A percentile compares a stretch with the other conserved stretches of the same genome.
phyloP scores from a whole-genome alignment of 371 early-diverging fungal genomes.

The Lichtheimia hyalospora region DNA sequence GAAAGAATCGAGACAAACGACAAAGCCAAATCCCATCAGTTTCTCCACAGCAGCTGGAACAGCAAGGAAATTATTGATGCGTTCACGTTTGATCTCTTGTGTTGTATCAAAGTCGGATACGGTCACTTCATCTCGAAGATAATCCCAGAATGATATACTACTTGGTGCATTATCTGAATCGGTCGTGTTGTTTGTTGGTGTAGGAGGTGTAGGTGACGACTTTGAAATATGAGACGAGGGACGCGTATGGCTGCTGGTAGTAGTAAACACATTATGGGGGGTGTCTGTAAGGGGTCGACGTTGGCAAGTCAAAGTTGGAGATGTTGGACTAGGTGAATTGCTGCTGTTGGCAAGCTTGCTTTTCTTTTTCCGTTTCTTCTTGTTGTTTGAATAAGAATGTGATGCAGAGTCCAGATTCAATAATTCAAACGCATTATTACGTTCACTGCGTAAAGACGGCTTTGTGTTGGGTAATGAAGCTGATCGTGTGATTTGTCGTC shows the following conservation, averaged over 20 bases:
- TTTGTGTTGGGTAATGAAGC: slow-evolving; percentile 8
- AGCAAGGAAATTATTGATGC: slow-evolving; percentile 79
- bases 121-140: slow-evolving; percentile 68
- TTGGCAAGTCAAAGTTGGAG: background rate
- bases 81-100: slow-evolving; percentile 79
- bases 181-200: background rate
- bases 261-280: no score
- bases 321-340: background rate
- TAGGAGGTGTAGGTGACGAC: background rate
- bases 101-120: slow-evolving; percentile 73
- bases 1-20: slow-evolving; percentile 93
- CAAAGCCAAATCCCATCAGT: slow-evolving; percentile 86
- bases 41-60: slow-evolving; percentile 85
- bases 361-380: background rate
- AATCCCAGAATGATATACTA: slow-evolving; percentile 53
- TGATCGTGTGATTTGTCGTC: slow-evolving; percentile 6
- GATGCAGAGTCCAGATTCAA: background rate
- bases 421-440: background rate
- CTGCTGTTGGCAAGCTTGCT: background rate
- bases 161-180: slow-evolving; percentile 5
- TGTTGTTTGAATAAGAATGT: background rate
- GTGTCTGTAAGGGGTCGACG: background rate
- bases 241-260: no score
- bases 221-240: background rate
- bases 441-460: background rate